Evolutionary conservation across 257 asterid species (phyloP).

Genomic region (Echites panduratus): DNA sequence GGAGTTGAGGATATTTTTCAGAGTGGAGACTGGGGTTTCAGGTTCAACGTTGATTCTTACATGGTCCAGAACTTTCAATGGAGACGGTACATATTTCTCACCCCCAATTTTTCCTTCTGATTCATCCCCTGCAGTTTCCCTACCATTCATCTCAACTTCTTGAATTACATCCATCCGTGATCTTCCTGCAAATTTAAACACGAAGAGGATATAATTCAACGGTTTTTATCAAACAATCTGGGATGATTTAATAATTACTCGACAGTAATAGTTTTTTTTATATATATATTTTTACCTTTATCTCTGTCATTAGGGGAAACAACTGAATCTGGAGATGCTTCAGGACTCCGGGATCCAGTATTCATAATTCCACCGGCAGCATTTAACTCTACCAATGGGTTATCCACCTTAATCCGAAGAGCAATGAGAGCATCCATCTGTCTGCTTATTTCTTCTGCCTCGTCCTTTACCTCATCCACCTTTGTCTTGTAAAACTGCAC

Average conservation of each 20-base stretch:
- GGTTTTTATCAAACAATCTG: no score
- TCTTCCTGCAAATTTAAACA: conserved; percentile 21
- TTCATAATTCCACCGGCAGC: background rate
- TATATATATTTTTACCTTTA: conserved; percentile 39
- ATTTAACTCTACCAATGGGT: conserved; percentile 29
- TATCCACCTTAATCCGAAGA: conserved; percentile 50
- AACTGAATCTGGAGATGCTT: conserved; percentile 33
- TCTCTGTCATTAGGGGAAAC: conserved; percentile 25
- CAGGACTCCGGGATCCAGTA: background rate
- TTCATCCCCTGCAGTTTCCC: conserved; percentile 19
- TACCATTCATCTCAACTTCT: conserved; percentile 58
- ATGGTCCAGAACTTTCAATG: conserved; percentile 55
- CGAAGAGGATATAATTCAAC: no score
- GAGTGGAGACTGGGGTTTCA: conserved; percentile 59
- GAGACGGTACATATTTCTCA: conserved; percentile 31
- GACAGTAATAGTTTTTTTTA: conserved; percentile 2
- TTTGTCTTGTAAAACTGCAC: conserved; percentile 43
- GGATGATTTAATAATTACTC: background rate
- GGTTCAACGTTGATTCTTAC: conserved; percentile 63
- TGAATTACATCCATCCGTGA: conserved; percentile 43
- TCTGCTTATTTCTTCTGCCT: conserved; percentile 52
- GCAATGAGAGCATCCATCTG: conserved; percentile 94
- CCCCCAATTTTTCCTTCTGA: conserved; percentile 1
- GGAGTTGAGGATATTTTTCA: conserved; percentile 42
- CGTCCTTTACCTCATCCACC: conserved; percentile 39